A percentile compares a stretch with the other conserved stretches of the same genome.
Evolutionary conservation across 306 rosid genomes (phyloP).

Genomic region (Vigna unguiculata): DNA sequence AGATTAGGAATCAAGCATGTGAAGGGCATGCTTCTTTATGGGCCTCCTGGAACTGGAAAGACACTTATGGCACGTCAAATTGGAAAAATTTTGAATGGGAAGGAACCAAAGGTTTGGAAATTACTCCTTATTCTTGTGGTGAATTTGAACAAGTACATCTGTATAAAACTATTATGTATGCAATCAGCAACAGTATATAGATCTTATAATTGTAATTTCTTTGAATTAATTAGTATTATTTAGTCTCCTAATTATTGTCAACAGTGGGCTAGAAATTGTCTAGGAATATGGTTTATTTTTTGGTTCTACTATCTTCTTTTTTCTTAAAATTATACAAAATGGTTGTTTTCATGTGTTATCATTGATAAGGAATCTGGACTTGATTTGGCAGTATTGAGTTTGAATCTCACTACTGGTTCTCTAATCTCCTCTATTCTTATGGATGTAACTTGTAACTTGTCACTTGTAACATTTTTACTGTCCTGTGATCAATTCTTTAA

Average conservation of each 20-base stretch:
- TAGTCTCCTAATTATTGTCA: conserved; percentile 31
- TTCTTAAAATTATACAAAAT: conserved; percentile 18
- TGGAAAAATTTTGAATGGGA: conserved; percentile 94
- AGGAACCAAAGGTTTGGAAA: conserved; percentile 91
- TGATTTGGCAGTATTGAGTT: conserved; percentile 33
- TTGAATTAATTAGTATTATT: conserved; percentile 17
- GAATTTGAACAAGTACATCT: conserved; percentile 27
- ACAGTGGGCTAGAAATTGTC: not conserved
- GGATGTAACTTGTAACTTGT: conserved; percentile 5
- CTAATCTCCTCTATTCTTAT: conserved; percentile 30
- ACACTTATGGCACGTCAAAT: conserved; percentile 99
- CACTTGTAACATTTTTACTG: conserved; percentile 16
- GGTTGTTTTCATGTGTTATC: conserved; percentile 25
- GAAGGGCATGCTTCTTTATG: conserved; percentile 95
- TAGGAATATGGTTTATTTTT: conserved; percentile 16
- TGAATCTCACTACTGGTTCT: conserved; percentile 17
- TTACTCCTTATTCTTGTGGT: conserved; percentile 34
- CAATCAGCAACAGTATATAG: conserved; percentile 27
- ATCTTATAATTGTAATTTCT: conserved; percentile 13
- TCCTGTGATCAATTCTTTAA: conserved; percentile 30
- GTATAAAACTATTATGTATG: conserved; percentile 26
- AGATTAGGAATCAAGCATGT: conserved; percentile 99
- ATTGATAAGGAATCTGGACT: conserved; percentile 35
- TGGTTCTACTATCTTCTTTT: conserved; percentile 15
- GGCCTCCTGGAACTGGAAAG: conserved; percentile 99